A percentile compares a stretch with the other conserved stretches of the same genome.
Evolutionary conservation across 129 eudicot species (phyloP).

Genomic region (Gnaphalium uliginosum): DNA sequence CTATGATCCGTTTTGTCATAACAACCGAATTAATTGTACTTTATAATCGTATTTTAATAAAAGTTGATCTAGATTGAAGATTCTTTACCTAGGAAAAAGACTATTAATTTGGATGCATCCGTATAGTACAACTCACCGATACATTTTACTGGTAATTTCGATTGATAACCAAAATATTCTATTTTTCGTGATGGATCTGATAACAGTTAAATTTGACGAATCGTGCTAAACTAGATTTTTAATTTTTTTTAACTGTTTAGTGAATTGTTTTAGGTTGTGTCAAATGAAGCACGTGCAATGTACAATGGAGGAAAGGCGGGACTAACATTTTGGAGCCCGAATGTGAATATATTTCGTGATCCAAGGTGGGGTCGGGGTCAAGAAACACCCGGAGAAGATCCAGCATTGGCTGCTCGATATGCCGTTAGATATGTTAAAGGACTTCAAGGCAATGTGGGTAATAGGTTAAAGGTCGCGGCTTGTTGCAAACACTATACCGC

Average conservation of each 20-base stretch:
- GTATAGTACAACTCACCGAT: neutral
- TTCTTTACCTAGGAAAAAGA: neutral
- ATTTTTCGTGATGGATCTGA: neutral
- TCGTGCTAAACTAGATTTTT: neutral
- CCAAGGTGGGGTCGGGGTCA: constrained; percentile 99
- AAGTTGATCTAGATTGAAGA: constrained; percentile 1
- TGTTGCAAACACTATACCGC: constrained; percentile 97
- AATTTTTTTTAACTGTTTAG: too few relatives aligned
- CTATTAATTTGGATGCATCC: neutral
- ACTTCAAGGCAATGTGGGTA: constrained; percentile 65
- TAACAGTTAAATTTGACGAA: neutral
- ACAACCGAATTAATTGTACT: constrained; percentile 14
- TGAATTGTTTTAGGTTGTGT: constrained; percentile 57
- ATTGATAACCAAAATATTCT: neutral
- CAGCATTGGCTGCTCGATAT: constrained; percentile 59
- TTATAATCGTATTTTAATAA: neutral
- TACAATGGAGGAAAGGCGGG: constrained; percentile 90
- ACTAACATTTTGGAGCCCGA: constrained; percentile 95
- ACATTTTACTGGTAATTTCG: neutral
- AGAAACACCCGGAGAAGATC: constrained; percentile 99
- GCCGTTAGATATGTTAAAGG: constrained; percentile 83
- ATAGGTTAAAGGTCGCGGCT: constrained; percentile 79
- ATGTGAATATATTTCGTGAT: constrained; percentile 87
- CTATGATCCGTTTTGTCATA: neutral
- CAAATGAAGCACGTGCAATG: constrained; percentile 96